A percentile compares a stretch with the other conserved stretches of the same genome.
Evolutionary conservation across 192 early-diverging fungal genomes (phyloP).

Genomic region (Linnemannia elongata): DNA sequence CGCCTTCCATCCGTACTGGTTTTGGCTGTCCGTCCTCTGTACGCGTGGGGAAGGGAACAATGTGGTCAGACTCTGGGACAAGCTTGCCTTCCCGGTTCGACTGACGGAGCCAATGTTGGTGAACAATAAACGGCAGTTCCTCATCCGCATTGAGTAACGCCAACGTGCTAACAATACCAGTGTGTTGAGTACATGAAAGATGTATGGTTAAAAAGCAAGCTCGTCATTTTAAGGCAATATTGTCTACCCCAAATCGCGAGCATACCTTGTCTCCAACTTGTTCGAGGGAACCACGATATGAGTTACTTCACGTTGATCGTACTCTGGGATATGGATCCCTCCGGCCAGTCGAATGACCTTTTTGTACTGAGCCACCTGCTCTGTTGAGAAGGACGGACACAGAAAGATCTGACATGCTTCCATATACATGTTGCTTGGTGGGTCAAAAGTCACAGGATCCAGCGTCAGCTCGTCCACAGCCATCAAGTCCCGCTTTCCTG

Average conservation of each 20-base stretch:
- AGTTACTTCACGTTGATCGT: conserved; percentile 30
- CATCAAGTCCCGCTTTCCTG: not conserved
- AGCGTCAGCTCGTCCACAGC: not conserved
- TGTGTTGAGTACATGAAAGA: not conserved
- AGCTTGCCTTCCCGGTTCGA: conserved; percentile 25
- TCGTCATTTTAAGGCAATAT: not conserved
- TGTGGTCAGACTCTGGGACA: conserved; percentile 29
- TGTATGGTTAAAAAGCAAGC: not conserved
- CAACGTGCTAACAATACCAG: conserved; percentile 12
- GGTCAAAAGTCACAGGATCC: not conserved
- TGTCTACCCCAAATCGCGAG: not conserved
- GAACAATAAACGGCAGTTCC: conserved; percentile 31
- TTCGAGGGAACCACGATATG: conserved; percentile 46
- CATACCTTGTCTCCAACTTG: conserved; percentile 20
- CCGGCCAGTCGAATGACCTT: conserved; percentile 35
- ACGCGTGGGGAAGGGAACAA: conserved; percentile 47
- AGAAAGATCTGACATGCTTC: conserved; percentile 44
- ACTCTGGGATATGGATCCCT: conserved; percentile 33
- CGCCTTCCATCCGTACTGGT: conserved; percentile 9
- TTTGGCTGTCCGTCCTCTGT: conserved; percentile 22
- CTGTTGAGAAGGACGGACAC: conserved; percentile 14
- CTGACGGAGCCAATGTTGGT: conserved; percentile 32
- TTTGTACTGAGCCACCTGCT: conserved; percentile 12
- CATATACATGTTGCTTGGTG: conserved; percentile 20
- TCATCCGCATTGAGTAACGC: conserved; percentile 9